Evolutionary conservation across 352 stramenopile species (phyloP), one percentile per base, ranked within the genome.

Genomic region (Pythium dissimile): DNA sequence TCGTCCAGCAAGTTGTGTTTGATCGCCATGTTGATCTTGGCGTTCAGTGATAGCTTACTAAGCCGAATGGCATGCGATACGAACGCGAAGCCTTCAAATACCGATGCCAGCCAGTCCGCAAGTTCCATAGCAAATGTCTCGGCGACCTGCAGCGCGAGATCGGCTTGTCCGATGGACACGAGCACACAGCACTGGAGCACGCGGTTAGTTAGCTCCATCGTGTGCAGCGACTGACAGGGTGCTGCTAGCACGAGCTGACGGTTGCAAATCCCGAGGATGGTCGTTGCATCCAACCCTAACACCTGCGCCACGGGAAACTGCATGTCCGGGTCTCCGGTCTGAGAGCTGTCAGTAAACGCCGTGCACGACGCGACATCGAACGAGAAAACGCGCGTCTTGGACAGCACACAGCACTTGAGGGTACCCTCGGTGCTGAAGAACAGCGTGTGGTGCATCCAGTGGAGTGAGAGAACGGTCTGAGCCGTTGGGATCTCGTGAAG

Each of bases 1-100:
- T 75, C 49, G 7, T 77, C 66, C 5, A 79, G 35, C 20, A 81
- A 16, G 5, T 67, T 60, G 39, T 92, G 77, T 52, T 80, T 92
- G 47, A 90, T 84, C 49, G 75, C 84, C 18, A 92, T 75, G 59
- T 86, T 88, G 31, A 86, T 62, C 57, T 77, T 79, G 28, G 78
- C 47, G 0, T 34, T 47, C 11, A 74, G 24, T 1, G 80, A 84
- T 5, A 87, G 54, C 13, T 66, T 60, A 1, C 64, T 59, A 2
- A 89, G 62, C 2, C 59, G 54, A 35, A 89, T 54, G 2, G 73
- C 74, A 15, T 80, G 62, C 0, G 47, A 27, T 18, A 66, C 48
- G 45, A 84, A 79, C 4, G 68, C 77, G 60, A 92, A 92, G 2
- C 74, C 82, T 48, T 92, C 80, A 16, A 88, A 82, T 9, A 87